These are phyloP conservation scores for Metschnikowia orientalis DNA, from an alignment of 805 yeast species.

Conservation along the genomic window DNA sequence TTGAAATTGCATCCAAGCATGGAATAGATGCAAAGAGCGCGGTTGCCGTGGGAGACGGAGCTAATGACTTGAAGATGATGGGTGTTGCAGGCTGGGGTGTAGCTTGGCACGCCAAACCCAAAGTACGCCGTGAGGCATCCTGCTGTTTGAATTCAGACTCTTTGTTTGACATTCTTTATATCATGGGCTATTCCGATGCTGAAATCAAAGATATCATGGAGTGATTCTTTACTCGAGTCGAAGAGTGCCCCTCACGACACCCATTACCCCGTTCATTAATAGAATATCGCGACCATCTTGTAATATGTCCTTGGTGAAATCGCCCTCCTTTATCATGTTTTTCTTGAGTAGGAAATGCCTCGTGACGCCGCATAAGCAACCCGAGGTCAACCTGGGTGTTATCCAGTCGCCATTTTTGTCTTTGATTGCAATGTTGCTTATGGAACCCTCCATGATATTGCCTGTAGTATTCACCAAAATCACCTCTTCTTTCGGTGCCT, in stretches of 20 bases:
- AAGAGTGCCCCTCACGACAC: constrained; percentile 62
- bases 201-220: constrained; percentile 37
- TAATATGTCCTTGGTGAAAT: constrained; percentile 44
- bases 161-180: constrained; percentile 71
- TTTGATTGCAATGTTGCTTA: constrained; percentile 71
- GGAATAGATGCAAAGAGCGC: constrained; percentile 47
- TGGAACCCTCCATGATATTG: constrained; percentile 73
- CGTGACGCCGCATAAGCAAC: constrained; percentile 82
- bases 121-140: constrained; percentile 81
- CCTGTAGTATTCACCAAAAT: constrained; percentile 52
- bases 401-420: constrained; percentile 54
- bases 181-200: constrained; percentile 65
- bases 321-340: constrained; percentile 50
- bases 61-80: constrained; percentile 95
- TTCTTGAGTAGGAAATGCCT: constrained; percentile 60
- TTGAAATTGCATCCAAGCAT: constrained; percentile 55
- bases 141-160: constrained; percentile 70
- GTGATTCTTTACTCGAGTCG: background rate
- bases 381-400: constrained; percentile 74
- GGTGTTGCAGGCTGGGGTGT: constrained; percentile 84
- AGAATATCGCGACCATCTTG: constrained; percentile 64
- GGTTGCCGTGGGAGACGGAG: constrained; percentile 95
- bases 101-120: constrained; percentile 97
- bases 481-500: constrained; percentile 60
- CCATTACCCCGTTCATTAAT: constrained; percentile 78